Conservation (phyloP, 2,329 filamentous ascomycete genomes). For the Fusarium sp. region DNA sequence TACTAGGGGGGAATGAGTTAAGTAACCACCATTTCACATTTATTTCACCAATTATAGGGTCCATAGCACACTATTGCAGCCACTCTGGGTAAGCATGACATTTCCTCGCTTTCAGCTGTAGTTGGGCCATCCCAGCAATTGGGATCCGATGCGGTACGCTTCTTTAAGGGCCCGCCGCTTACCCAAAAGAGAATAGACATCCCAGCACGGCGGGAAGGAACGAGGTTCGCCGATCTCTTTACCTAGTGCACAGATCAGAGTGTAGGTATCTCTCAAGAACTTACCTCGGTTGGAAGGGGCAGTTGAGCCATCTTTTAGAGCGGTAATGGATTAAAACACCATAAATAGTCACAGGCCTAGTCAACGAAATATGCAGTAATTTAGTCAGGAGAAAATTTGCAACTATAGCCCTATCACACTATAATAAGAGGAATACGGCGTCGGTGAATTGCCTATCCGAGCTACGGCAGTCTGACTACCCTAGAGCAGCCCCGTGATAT, state of each 20-base stretch:
- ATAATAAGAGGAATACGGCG: too few species aligned
- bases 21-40: constrained; percentile 6
- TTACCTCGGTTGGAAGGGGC: too few species aligned
- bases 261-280: too few species aligned
- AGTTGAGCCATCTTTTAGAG: neutral
- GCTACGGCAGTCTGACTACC: constrained; percentile 26
- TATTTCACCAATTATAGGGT: neutral
- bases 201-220: neutral
- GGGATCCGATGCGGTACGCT: constrained; percentile 36
- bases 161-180: constrained; percentile 28
- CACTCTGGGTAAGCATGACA: constrained; percentile 28
- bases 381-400: neutral
- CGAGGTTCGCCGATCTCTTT: constrained; percentile 14
- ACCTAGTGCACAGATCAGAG: neutral
- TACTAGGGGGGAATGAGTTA: constrained; percentile 3
- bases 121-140: constrained; percentile 12
- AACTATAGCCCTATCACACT: neutral
- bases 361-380: neutral
- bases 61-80: constrained; percentile 22
- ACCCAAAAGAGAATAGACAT: constrained; percentile 17
- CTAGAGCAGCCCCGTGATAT: constrained; percentile 22
- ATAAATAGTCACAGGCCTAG: neutral
- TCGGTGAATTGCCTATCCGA: too few species aligned
- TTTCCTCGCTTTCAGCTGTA: constrained; percentile 25
- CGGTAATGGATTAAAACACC: neutral